Base-by-base conservation (phyloP, 2,329 filamentous ascomycete genomes). In the Pseudocercospora fuligena region DNA sequence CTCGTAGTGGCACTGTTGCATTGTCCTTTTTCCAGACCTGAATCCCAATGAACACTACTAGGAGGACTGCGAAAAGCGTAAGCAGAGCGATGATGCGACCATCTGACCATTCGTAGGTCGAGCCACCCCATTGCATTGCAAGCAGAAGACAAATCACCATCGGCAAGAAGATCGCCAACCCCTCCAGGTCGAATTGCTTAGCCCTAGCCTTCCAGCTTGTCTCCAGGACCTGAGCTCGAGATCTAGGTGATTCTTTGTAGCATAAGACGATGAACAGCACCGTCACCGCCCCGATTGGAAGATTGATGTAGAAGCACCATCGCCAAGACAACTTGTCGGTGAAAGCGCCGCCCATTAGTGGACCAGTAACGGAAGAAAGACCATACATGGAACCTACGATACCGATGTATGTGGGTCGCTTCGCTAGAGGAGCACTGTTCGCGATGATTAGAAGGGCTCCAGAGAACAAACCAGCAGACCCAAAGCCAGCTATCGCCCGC, bases 401-500 rank as follows among this genome's bases (percentile, higher is more conserved):
- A n/a, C 69, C 68, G 5, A 62, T 60, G 25, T 60, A 72, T 9
- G 61, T 63, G 2, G 72, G 67, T 11, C 69, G 49, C 77, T 59
- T 79, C 66, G 79, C 79, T 80, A n/a, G 73, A 16, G 66, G 61
- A n/a, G 72, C 66, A n/a, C 63, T 59, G 19, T 60, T 36, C 1
- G 63, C 61, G 19, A 74, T 66, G 21, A 73, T 64, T 8, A 70
- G 65, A 5, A 79, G 72, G 3, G 77, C 78, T 8, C 82, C 82
- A 1, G 77, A 77, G 57, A 83, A 74, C 21, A 87, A 76, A 0
- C 85, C 85, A 6, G 84, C 84, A 19, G 81, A 82, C 2, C 84
- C 85, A 12, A 84, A 74, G 6, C 86, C 86, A 66, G 87, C 83
- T 12, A 87, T 70, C 0, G 83, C 80, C 16, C 86, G 78, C 1